A percentile compares a stretch with the other conserved stretches of the same genome.
phyloP scores from a whole-genome alignment of 164 flowering plant genomes.

The Cinnamomum chago region DNA sequence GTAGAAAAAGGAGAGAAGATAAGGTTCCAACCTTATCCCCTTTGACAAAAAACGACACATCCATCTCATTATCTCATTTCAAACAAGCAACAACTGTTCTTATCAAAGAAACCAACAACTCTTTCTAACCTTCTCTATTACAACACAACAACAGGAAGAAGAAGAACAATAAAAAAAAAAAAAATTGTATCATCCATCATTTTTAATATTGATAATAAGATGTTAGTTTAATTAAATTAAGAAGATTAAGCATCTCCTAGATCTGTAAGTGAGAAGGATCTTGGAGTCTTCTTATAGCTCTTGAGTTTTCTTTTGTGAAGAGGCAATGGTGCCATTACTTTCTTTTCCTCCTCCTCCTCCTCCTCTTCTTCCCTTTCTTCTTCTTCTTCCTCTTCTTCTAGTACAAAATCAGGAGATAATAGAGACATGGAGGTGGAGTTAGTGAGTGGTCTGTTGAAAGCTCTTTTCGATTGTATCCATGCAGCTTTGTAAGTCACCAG shows the following conservation, averaged over 20 bases:
- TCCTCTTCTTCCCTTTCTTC: background rate
- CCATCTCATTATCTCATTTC: no score
- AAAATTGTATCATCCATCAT: background rate
- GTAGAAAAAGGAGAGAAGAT: background rate
- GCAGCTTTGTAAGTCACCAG: constrained; percentile 29
- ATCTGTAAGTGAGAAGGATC: constrained; percentile 19
- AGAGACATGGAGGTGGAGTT: background rate
- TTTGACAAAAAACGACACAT: no score
- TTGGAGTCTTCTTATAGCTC: constrained; percentile 11
- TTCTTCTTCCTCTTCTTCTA: no score
- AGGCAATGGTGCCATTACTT: constrained; percentile 1
- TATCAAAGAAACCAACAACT: no score
- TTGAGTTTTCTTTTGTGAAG: constrained; percentile 11
- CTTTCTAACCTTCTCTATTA: no score
- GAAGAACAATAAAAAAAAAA: background rate
- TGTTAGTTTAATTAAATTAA: background rate
- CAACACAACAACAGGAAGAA: no score
- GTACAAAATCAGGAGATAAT: constrained; percentile 33
- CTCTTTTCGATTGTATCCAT: constrained; percentile 19
- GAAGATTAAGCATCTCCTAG: constrained; percentile 5
- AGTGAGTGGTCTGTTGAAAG: constrained; percentile 30
- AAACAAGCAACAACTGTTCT: no score
- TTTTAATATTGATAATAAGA: background rate
- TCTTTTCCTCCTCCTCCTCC: constrained; percentile 2
- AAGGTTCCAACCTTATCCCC: background rate